Conservation (phyloP, 495 filamentous ascomycete species). For the Lindgomyces ingoldianus region DNA sequence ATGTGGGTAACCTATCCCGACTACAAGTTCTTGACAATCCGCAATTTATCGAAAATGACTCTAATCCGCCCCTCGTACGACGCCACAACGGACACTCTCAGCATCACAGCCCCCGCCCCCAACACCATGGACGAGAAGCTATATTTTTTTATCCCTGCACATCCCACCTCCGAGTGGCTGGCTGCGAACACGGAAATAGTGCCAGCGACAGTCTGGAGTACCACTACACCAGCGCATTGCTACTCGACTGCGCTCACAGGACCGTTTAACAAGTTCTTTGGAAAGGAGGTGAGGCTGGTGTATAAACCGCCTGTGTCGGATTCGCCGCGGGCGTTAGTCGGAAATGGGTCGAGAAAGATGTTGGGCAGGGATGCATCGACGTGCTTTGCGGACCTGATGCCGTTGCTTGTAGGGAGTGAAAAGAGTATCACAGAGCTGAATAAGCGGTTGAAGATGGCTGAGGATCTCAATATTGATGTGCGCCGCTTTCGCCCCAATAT, state of each 20-base stretch:
- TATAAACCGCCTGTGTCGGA: conserved; percentile 43
- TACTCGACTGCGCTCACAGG: conserved; percentile 40
- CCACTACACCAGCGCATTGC: conserved; percentile 41
- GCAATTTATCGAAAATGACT: conserved; percentile 44
- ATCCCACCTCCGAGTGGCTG: conserved; percentile 44
- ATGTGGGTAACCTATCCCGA: conserved; percentile 46
- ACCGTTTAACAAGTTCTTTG: conserved; percentile 44
- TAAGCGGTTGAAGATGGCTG: conserved; percentile 34
- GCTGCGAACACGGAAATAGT: conserved; percentile 38
- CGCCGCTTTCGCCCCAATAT: conserved; percentile 52
- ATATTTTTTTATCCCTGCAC: conserved; percentile 41
- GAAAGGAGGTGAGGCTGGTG: conserved; percentile 43
- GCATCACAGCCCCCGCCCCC: conserved; percentile 26
- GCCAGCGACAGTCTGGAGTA: conserved; percentile 45
- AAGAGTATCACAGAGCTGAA: conserved; percentile 50
- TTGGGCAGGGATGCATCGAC: conserved; percentile 38
- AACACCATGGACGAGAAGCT: conserved; percentile 34
- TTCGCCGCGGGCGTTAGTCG: conserved; percentile 33
- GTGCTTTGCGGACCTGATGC: conserved; percentile 46
- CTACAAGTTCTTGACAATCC: conserved; percentile 48
- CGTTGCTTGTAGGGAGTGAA: conserved; percentile 44
- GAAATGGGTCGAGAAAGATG: conserved; percentile 41
- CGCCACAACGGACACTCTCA: conserved; percentile 28
- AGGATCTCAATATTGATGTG: conserved; percentile 42
- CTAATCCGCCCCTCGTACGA: conserved; percentile 45